Evolutionary conservation across 306 rosid species (phyloP).

Genomic region (Echinosophora koreensis): DNA sequence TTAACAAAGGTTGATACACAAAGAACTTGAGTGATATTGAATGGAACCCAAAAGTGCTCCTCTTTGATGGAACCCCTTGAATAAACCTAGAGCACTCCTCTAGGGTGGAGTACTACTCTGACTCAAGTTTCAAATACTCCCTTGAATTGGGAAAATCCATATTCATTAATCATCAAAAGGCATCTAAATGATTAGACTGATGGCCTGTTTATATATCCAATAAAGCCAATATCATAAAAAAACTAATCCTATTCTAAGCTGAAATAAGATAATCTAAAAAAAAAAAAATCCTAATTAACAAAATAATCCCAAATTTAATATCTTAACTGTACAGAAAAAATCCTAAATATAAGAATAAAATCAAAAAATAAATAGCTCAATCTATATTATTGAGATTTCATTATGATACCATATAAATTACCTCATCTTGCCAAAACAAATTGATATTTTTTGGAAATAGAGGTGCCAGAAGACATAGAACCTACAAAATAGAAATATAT

Average conservation of each 20-base stretch:
- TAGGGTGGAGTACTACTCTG: no score
- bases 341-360: no score
- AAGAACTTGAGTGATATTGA: neutral
- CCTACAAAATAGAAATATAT: constrained; percentile 59
- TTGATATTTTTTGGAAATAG: constrained; percentile 86
- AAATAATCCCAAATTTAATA: neutral
- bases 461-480: constrained; percentile 86
- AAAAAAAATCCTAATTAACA: no score
- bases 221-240: neutral
- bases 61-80: no score
- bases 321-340: neutral
- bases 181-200: no score
- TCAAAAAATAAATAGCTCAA: neutral
- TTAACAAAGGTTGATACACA: constrained; percentile 32
- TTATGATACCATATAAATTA: constrained; percentile 49
- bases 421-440: constrained; percentile 98
- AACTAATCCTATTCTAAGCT: neutral
- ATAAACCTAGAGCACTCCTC: no score
- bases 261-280: neutral
- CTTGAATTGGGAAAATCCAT: no score
- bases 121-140: no score
- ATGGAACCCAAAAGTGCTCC: no score
- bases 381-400: neutral
- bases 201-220: neutral
- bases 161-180: no score